These are phyloP conservation scores for Heritiera littoralis DNA, from an alignment of 345 rosid genomes.

Conservation along the genomic window DNA sequence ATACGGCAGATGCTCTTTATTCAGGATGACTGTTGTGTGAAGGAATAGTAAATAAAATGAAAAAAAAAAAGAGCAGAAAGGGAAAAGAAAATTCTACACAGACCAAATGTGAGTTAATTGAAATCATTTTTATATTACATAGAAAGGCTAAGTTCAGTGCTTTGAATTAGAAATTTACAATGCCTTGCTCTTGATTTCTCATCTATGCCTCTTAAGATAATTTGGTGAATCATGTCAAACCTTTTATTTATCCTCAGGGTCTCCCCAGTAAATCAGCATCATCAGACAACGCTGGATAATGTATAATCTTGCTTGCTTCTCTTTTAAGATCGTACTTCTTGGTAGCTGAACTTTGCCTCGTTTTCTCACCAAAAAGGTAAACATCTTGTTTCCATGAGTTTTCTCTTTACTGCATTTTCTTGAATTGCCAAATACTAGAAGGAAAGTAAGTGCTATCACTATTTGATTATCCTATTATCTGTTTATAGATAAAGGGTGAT, in stretches of 20 bases:
- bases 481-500: too few species aligned
- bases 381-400: constrained; percentile 9
- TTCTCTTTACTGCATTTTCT: too few species aligned
- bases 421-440: neutral
- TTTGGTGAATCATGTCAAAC: neutral
- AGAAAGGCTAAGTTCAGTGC: constrained; percentile 9
- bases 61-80: neutral
- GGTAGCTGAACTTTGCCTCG: constrained; percentile 21
- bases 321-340: constrained; percentile 27
- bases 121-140: constrained; percentile 13
- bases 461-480: too few species aligned
- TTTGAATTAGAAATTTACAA: neutral
- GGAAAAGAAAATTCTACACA: constrained; percentile 5
- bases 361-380: constrained; percentile 12
- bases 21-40: too few species aligned
- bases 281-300: constrained; percentile 37
- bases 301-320: constrained; percentile 40
- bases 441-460: neutral
- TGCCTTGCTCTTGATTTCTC: constrained; percentile 2
- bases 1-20: too few species aligned
- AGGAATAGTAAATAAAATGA: neutral
- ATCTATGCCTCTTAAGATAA: neutral
- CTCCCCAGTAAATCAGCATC: constrained; percentile 47
- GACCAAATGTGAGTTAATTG: constrained; percentile 3
- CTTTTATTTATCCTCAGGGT: constrained; percentile 27